Conservation (phyloP, 768 basidiomycete species). For the Pleurotus giganteus region DNA sequence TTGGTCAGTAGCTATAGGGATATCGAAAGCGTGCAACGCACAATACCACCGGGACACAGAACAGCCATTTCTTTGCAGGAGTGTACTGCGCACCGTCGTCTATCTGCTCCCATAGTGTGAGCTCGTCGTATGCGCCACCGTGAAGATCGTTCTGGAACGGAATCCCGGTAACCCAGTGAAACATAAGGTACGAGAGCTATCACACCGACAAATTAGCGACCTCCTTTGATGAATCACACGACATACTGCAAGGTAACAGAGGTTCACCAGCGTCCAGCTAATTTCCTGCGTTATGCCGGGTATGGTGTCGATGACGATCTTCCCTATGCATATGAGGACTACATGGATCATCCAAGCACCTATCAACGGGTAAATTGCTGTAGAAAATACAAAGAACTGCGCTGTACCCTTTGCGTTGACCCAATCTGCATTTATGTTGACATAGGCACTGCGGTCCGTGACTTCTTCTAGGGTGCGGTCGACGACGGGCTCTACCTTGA, state of each 20-base stretch:
- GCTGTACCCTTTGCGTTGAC: conserved; percentile 91
- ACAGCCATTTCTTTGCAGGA: conserved; percentile 96
- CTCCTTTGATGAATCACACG: neutral
- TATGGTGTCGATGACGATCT: conserved; percentile 89
- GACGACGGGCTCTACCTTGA: conserved; percentile 84
- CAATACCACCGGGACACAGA: conserved; percentile 87
- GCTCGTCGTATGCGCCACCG: conserved; percentile 94
- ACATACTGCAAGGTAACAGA: conserved; percentile 87
- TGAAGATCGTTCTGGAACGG: conserved; percentile 88
- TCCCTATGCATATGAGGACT: conserved; percentile 86
- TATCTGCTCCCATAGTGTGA: conserved; percentile 99
- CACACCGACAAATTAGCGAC: conserved; percentile 4
- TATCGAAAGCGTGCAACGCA: conserved; percentile 38
- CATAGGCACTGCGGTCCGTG: conserved; percentile 76
- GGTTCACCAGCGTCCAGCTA: conserved; percentile 93
- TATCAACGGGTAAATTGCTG: conserved; percentile 26
- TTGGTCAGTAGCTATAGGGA: conserved; percentile 11
- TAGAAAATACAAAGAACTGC: conserved; percentile 15
- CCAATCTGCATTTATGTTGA: conserved; percentile 89
- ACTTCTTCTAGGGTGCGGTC: conserved; percentile 70
- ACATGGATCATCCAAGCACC: conserved; percentile 99
- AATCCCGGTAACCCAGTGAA: conserved; percentile 97
- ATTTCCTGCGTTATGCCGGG: conserved; percentile 93
- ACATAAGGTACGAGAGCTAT: conserved; percentile 96
- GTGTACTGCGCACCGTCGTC: conserved; percentile 99